Conservation (phyloP, 176 grass and related monocot species). For the Zea luxurians region DNA sequence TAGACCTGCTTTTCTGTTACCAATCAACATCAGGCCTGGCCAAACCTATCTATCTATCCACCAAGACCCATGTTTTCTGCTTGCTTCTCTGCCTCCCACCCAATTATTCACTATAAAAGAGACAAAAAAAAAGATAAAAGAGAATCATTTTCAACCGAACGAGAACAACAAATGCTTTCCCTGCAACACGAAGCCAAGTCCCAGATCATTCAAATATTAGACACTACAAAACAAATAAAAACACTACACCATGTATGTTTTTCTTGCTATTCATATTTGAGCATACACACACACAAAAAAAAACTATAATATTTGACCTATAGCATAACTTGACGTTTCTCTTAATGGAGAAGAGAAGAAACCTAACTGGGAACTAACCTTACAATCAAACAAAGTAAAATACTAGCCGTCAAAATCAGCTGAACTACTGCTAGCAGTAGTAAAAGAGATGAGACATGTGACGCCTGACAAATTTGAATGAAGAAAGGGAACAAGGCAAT, state of each 20-base stretch:
- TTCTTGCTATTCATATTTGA: not conserved
- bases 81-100: not conserved
- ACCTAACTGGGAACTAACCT: not conserved
- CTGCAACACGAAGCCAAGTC: slow-evolving; percentile 2
- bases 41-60: slow-evolving; percentile 25
- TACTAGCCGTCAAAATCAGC: not conserved
- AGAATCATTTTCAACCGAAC: slow-evolving; percentile 4
- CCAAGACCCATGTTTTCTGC: not conserved
- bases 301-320: not conserved
- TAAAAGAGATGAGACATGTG: slow-evolving; percentile 1
- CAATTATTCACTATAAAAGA: slow-evolving; percentile 1
- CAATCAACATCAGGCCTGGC: slow-evolving; percentile 3
- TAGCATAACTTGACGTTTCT: not conserved
- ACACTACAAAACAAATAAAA: not conserved
- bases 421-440: not conserved
- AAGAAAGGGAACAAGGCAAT: slow-evolving; percentile 5
- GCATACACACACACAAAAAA: not conserved
- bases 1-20: slow-evolving; percentile 17
- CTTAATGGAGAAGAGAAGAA: not conserved
- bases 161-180: slow-evolving; percentile 14
- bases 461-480: slow-evolving; percentile 37
- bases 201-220: not conserved
- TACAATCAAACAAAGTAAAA: not conserved
- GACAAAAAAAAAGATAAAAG: slow-evolving; percentile 4
- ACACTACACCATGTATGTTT: not conserved